Evolutionary conservation across 192 early-diverging fungal genomes (phyloP).

Genomic region (Martensiomyces pterosporus): DNA sequence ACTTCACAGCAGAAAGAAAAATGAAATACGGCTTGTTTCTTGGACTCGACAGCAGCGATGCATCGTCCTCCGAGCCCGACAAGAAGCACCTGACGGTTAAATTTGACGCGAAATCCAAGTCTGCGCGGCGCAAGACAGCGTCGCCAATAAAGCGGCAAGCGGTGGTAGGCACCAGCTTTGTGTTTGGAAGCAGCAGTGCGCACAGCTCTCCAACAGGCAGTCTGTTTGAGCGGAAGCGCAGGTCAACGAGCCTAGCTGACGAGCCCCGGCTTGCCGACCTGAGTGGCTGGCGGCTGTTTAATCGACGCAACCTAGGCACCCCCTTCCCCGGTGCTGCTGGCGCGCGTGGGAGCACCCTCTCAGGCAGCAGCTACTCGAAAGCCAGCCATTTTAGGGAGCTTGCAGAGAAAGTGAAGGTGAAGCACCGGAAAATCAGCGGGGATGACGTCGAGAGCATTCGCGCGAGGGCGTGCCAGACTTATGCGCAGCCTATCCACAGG

Average conservation of each 20-base stretch:
- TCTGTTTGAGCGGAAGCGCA: not conserved
- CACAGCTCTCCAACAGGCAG: not conserved
- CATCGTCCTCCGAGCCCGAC: not conserved
- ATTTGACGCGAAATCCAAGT: too few relatives aligned
- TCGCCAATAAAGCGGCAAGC: not conserved
- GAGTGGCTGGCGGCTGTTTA: constrained; percentile 3
- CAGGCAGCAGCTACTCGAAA: constrained; percentile 9
- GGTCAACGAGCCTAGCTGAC: too few relatives aligned
- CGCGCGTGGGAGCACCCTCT: not conserved
- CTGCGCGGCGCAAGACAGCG: not conserved
- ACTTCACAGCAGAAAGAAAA: not conserved
- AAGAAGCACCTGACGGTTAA: too few relatives aligned
- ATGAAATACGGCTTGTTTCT: not conserved
- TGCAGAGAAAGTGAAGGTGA: constrained; percentile 5
- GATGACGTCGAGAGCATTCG: constrained; percentile 12
- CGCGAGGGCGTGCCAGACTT: constrained; percentile 11
- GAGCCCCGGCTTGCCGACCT: not conserved
- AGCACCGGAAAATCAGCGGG: constrained; percentile 3
- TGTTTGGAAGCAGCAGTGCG: too few relatives aligned
- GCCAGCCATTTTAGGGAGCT: constrained; percentile 8
- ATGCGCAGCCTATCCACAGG: constrained; percentile 18
- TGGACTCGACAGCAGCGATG: not conserved
- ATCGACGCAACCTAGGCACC: constrained; percentile 13
- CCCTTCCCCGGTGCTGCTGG: constrained; percentile 8
- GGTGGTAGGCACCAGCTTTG: not conserved